Evolutionary conservation across 176 grass and related monocot species (phyloP).

Genomic region (Poa annua): DNA sequence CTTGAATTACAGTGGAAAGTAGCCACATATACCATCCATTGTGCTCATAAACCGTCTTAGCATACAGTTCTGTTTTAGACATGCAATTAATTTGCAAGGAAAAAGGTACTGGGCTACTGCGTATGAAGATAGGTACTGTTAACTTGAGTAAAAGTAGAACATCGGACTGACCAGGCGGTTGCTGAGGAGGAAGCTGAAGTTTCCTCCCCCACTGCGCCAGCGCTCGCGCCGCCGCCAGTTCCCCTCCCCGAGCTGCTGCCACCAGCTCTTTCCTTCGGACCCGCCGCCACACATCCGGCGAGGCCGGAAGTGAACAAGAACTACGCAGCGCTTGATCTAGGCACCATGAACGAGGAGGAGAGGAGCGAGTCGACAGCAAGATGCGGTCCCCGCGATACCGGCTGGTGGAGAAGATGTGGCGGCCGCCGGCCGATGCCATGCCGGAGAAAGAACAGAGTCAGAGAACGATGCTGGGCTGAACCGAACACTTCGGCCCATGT

Average conservation of each 20-base stretch:
- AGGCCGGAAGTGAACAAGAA: neutral
- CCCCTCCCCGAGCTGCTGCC: neutral
- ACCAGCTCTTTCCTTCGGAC: neutral
- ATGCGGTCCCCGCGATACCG: too few species aligned
- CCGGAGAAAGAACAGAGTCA: too few species aligned
- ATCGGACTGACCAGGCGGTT: neutral
- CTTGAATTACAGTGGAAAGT: neutral
- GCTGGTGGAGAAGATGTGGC: too few species aligned
- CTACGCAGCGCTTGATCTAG: neutral
- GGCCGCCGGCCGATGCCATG: too few species aligned
- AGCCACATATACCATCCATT: neutral
- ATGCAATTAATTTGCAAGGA: neutral
- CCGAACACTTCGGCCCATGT: too few species aligned
- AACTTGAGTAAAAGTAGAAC: neutral
- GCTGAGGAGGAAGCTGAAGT: neutral
- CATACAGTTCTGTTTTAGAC: neutral
- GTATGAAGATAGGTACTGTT: neutral
- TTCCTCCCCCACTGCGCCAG: neutral
- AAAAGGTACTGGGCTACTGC: neutral
- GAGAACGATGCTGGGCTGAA: too few species aligned
- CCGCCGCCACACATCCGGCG: neutral
- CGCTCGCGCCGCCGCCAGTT: neutral
- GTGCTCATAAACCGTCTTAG: neutral
- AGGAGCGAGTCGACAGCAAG: neutral
- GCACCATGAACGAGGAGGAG: neutral